Conservation (phyloP, 1,139 yeast genomes). For the Hansenula anomala region DNA sequence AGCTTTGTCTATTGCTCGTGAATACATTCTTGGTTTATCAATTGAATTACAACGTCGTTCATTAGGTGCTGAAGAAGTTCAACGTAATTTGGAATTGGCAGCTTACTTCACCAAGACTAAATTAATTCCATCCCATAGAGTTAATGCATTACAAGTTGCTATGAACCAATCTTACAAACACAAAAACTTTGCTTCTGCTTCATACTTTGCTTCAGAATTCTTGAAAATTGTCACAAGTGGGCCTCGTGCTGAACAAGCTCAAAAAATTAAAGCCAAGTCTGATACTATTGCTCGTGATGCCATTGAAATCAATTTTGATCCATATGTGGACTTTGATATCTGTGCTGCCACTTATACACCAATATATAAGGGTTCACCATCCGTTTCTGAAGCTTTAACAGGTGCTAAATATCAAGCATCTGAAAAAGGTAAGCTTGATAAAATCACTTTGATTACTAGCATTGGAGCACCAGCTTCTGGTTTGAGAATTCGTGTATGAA, state of each 20-base stretch:
- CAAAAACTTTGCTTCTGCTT: conserved; percentile 84
- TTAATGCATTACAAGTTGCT: conserved; percentile 90
- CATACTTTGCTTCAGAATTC: conserved; percentile 84
- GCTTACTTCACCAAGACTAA: conserved; percentile 89
- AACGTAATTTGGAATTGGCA: conserved; percentile 89
- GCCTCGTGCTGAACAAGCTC: conserved; percentile 85
- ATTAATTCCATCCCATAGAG: conserved; percentile 76
- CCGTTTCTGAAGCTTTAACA: conserved; percentile 77
- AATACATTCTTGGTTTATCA: conserved; percentile 86
- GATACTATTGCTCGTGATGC: conserved; percentile 83
- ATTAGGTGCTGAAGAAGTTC: conserved; percentile 62
- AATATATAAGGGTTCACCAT: conserved; percentile 71
- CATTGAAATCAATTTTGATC: conserved; percentile 87
- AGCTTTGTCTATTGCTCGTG: conserved; percentile 71
- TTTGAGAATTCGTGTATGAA: conserved; percentile 40
- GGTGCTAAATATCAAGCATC: conserved; percentile 82
- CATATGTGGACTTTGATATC: conserved; percentile 83
- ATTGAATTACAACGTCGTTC: conserved; percentile 87
- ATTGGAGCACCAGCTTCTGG: conserved; percentile 98
- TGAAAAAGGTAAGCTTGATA: conserved; percentile 76
- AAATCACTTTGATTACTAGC: conserved; percentile 67
- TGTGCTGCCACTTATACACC: conserved; percentile 89
- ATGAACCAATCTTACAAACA: conserved; percentile 87
- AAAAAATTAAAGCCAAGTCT: conserved; percentile 72
- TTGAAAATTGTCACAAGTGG: conserved; percentile 65